Base-by-base conservation (phyloP, 768 basidiomycete genomes). In the Roridomyces roridus region DNA sequence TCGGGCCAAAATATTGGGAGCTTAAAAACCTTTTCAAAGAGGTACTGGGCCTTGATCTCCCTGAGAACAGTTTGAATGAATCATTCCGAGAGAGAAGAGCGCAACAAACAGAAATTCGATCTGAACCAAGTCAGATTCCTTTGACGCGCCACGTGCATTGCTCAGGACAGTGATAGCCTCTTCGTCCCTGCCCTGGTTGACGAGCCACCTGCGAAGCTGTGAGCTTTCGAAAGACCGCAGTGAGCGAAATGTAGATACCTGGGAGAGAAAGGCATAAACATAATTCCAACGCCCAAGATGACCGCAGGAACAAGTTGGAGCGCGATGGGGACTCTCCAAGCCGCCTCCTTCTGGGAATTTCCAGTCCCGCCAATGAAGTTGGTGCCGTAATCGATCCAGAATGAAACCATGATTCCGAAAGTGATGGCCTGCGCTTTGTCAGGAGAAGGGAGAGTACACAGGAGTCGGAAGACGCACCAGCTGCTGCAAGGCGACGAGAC, bases 181-280 rank as follows among this genome's bases (percentile, higher is more conserved):
- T 6, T 91, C 88, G 57, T 92, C 85, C 28, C 89, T 81, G 37
- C 88, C 88, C 68, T 86, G 76, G 64, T 90, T 88, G 48, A 93
- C 82, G n/a, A 93, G 79, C 88, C 88, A 90, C 62, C 87, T 85
- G 8, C 42, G 3, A 44, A 45, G 43, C 23, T 25, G 10, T 25
- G 23, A 55, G 25, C 21, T 21, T 9, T 40, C n/a, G 28, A 18
- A 21, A 28, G 62, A 39, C 39, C 28, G 12, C 47, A 4, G 8
- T 3, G n/a, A 23, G 20, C 23, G n/a, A n/a, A n/a, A n/a, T n/a
- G n/a, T n/a, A n/a, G n/a, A 35, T 68, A 84, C 83, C 88, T 76
- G 15, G 91, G 91, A 18, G 88, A 90, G 75, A 88, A 89, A 1
- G 91, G 91, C 83, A 92, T 86, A 69, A 87, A 91, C 44, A 88